These are phyloP conservation scores for Jaenimonas drosophilae DNA, from an alignment of 208 protist species.

Conservation along the genomic window DNA sequence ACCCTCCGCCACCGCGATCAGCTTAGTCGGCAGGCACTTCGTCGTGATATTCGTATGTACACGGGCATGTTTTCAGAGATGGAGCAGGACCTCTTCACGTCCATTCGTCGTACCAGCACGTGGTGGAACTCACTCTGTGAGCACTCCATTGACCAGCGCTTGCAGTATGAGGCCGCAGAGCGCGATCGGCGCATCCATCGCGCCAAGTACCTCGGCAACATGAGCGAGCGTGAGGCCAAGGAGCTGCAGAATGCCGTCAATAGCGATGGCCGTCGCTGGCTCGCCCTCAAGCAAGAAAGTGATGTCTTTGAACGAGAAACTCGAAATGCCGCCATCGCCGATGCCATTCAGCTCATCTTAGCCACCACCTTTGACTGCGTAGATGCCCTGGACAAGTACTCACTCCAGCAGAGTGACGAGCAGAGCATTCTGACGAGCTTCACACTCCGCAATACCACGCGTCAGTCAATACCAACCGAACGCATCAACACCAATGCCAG, in stretches of 20 bases:
- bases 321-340: slow-evolving; percentile 13
- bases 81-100: slow-evolving; percentile 44
- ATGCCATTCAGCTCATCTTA: slow-evolving; percentile 24
- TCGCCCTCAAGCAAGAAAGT: slow-evolving; percentile 18
- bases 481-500: neutral
- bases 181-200: slow-evolving; percentile 19
- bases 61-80: slow-evolving; percentile 12
- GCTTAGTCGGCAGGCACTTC: slow-evolving; percentile 9
- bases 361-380: slow-evolving; percentile 13
- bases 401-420: slow-evolving; percentile 14
- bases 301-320: slow-evolving; percentile 6
- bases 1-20: slow-evolving; percentile 6
- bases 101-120: slow-evolving; percentile 28
- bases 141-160: slow-evolving; percentile 43
- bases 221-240: slow-evolving; percentile 25
- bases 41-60: slow-evolving; percentile 14
- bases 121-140: slow-evolving; percentile 76
- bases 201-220: slow-evolving; percentile 28
- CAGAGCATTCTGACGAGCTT: slow-evolving; percentile 25
- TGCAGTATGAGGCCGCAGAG: slow-evolving; percentile 34
- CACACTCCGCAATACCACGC: slow-evolving; percentile 17
- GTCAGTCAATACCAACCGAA: neutral
- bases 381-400: slow-evolving; percentile 20
- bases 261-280: slow-evolving; percentile 47
- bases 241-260: slow-evolving; percentile 32